Base-by-base conservation (phyloP, 148 eudicot genomes). In the Dysphania ambrosioides region DNA sequence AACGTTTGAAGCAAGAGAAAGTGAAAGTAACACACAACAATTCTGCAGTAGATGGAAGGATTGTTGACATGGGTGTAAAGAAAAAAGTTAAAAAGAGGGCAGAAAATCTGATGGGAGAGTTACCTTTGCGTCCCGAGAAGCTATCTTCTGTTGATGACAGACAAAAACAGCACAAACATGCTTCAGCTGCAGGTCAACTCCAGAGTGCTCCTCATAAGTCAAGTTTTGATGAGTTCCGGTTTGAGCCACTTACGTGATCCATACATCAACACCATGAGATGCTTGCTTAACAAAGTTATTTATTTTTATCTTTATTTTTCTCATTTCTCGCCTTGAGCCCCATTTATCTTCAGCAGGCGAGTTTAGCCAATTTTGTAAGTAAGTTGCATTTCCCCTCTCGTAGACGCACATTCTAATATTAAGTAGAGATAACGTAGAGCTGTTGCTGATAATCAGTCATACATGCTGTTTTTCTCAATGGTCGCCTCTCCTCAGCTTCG, bases 31-130 rank as follows among this genome's bases (percentile, higher is more conserved):
- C 73, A 68, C 77, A 80, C 15, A 82, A 76, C 66, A 82, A 80
- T 77, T 77, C 83, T 36, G 4, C 63, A 35, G 44, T 16, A 38
- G 85, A 75, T 55, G 41, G 63, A 21, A 77, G 75, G 53, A 73
- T 70, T 32, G 73, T 61, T 13, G 89, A 88, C 15, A 56, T 49
- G 35, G 30, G 78, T 66, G 73, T 76, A 8, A 93, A 88, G 85
- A 91, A 91, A 75, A 95, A 88, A 77, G 84, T 83, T 27, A 91
- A 92, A 79, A 88, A 84, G 87, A 89, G 84, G 86, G 84, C 85
- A 66, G 91, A 90, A 64, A 30, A 64, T 16, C 83, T 78, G 27
- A 31, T 30, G 31, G 83, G 71, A 36, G 91, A 85, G 59, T 58
- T 73, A 74, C 84, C 77, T 32, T 29, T 72, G 34, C 87, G 68